phyloP scores from a whole-genome alignment of 345 rosid species.

The Dimocarpus longan region DNA sequence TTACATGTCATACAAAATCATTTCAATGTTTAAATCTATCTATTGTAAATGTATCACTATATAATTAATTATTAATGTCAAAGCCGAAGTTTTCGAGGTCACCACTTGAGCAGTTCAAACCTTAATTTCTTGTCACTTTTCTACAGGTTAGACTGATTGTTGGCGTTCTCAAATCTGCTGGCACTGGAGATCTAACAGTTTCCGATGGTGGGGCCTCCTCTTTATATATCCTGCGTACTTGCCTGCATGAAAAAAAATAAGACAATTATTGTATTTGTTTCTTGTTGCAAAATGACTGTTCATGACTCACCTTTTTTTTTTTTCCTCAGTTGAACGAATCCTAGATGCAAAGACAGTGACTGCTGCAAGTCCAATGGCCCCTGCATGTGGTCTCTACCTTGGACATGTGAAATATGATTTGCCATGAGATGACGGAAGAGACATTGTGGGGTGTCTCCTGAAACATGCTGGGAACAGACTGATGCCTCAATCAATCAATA shows the following conservation, averaged over 20 bases:
- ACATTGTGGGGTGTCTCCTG: not conserved
- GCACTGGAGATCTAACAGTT: slow-evolving; percentile 67
- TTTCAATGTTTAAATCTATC: too few relatives aligned
- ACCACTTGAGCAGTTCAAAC: not conserved
- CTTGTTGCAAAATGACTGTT: not conserved
- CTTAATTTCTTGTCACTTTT: slow-evolving; percentile 13
- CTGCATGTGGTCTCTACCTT: slow-evolving; percentile 81
- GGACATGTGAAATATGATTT: slow-evolving; percentile 80
- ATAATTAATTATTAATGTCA: not conserved
- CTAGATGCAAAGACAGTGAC: slow-evolving; percentile 67
- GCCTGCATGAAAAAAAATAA: not conserved
- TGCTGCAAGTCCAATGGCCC: slow-evolving; percentile 88
- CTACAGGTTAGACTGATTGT: slow-evolving; percentile 87
- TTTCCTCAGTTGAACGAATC: slow-evolving; percentile 62
- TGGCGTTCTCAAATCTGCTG: slow-evolving; percentile 82
- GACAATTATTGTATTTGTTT: not conserved
- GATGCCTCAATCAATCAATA: too few relatives aligned
- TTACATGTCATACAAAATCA: too few relatives aligned
- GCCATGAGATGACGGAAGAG: slow-evolving; percentile 27
- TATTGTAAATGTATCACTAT: too few relatives aligned
- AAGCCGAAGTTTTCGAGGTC: not conserved
- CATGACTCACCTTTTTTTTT: not conserved
- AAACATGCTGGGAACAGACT: not conserved
- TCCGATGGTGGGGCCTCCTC: slow-evolving; percentile 60
- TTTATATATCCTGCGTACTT: not conserved